phyloP scores from a whole-genome alignment of 257 asterid genomes.

The Plectranthus barbatus region DNA sequence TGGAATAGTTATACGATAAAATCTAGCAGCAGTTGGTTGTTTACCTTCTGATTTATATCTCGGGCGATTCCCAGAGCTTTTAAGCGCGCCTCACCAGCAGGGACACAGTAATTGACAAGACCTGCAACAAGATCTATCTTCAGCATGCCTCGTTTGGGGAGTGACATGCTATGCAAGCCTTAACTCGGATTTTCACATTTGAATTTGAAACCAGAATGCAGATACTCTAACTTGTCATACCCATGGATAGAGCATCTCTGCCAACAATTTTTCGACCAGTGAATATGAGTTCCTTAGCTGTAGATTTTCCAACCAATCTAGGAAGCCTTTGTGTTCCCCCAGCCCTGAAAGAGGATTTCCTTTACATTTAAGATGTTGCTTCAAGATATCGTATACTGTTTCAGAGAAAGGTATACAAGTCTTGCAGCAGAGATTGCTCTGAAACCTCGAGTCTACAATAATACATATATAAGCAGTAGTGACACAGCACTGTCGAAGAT shows the following conservation, averaged over 20 bases:
- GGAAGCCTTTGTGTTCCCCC: slow-evolving; percentile 98
- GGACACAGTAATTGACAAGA: slow-evolving; percentile 79
- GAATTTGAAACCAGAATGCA: slow-evolving; percentile 3
- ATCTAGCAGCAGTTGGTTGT: neutral
- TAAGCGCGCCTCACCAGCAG: slow-evolving; percentile 62
- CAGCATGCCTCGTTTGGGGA: slow-evolving; percentile 9
- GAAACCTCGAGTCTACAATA: neutral
- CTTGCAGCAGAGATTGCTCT: neutral
- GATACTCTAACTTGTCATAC: slow-evolving; percentile 20
- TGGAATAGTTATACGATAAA: neutral
- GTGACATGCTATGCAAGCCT: neutral
- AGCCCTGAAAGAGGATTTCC: slow-evolving; percentile 48
- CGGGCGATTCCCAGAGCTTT: slow-evolving; percentile 86
- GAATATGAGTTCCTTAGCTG: slow-evolving; percentile 74
- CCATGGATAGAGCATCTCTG: slow-evolving; percentile 37
- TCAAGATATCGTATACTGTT: too few species aligned
- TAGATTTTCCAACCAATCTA: slow-evolving; percentile 80
- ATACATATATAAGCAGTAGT: neutral
- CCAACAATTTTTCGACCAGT: slow-evolving; percentile 45
- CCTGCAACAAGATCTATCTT: slow-evolving; percentile 37
- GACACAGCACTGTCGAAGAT: neutral
- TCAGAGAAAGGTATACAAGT: neutral
- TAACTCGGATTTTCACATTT: neutral
- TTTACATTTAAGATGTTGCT: slow-evolving; percentile 4
- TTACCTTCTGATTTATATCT: slow-evolving; percentile 71